Conservation (phyloP, 495 filamentous ascomycete species). For the Echria macrotheca region DNA sequence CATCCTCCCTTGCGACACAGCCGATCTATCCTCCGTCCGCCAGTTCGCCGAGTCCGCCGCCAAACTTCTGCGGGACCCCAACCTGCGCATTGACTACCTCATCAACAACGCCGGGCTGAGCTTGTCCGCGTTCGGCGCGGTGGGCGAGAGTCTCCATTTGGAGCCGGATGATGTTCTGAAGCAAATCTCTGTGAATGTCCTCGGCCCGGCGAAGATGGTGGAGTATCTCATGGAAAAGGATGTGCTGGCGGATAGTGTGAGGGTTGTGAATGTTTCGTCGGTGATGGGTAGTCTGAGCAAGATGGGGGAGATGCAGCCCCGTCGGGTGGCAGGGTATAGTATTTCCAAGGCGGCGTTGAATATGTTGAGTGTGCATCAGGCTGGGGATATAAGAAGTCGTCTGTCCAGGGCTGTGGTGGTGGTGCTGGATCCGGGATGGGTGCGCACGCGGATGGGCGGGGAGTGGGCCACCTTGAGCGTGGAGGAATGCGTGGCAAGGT, state of each 20-base stretch:
- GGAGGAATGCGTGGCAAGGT: slow-evolving; percentile 38
- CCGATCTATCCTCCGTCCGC: slow-evolving; percentile 28
- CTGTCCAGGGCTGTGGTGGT: slow-evolving; percentile 42
- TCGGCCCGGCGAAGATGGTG: slow-evolving; percentile 36
- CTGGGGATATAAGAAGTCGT: slow-evolving; percentile 25
- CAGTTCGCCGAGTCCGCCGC: slow-evolving; percentile 24
- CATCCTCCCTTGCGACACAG: slow-evolving; percentile 41
- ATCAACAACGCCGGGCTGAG: slow-evolving; percentile 43
- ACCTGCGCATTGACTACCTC: slow-evolving; percentile 37
- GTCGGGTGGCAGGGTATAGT: slow-evolving; percentile 30
- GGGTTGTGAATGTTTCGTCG: slow-evolving; percentile 37
- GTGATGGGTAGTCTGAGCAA: slow-evolving; percentile 28
- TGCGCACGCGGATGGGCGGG: slow-evolving; percentile 58
- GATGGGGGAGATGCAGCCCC: slow-evolving; percentile 3
- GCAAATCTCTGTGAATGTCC: slow-evolving; percentile 33
- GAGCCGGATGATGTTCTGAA: slow-evolving; percentile 26
- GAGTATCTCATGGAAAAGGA: slow-evolving; percentile 24
- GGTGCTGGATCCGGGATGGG: slow-evolving; percentile 58
- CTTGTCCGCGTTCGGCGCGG: no score
- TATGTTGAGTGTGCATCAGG: slow-evolving; percentile 40
- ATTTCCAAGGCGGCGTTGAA: slow-evolving; percentile 41
- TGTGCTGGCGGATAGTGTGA: slow-evolving; percentile 19
- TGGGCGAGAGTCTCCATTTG: slow-evolving; percentile 30
- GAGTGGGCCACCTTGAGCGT: slow-evolving; percentile 40
- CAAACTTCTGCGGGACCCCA: slow-evolving; percentile 18